These are phyloP conservation scores for Mallotus repandus DNA, from an alignment of 441 rosid species.

Conservation along the genomic window DNA sequence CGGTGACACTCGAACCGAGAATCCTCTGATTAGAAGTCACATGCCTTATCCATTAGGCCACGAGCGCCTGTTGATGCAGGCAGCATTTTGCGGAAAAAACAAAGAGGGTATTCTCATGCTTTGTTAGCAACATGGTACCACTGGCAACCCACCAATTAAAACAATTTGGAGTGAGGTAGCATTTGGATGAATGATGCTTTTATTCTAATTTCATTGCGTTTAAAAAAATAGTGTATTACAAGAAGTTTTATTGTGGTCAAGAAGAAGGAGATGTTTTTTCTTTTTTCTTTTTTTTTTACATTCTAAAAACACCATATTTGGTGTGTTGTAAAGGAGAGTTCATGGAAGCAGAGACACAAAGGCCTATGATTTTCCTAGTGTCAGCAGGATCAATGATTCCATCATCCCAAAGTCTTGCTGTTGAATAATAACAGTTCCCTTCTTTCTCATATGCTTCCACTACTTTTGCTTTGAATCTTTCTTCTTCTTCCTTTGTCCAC, in stretches of 20 bases:
- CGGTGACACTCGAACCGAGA: constrained; percentile 34
- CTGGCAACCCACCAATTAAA: too few relatives aligned
- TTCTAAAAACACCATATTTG: constrained; percentile 78
- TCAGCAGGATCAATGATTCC: constrained; percentile 93
- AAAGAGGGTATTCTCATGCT: too few relatives aligned
- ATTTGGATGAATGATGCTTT: too few relatives aligned
- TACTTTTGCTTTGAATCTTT: constrained; percentile 65
- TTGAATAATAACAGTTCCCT: constrained; percentile 78
- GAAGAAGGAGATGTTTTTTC: too few relatives aligned
- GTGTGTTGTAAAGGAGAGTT: constrained; percentile 69
- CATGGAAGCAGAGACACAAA: constrained; percentile 67
- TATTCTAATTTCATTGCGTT: too few relatives aligned
- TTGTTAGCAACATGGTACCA: too few relatives aligned
- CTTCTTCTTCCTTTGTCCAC: constrained; percentile 86
- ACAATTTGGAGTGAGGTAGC: too few relatives aligned
- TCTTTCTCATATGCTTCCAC: constrained; percentile 80
- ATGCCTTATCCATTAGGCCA: constrained; percentile 34
- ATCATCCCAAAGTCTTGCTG: constrained; percentile 95
- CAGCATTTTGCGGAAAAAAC: too few relatives aligned
- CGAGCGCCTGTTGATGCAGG: not conserved
- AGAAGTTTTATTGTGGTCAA: too few relatives aligned
- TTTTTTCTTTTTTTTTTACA: constrained; percentile 41
- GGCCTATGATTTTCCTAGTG: constrained; percentile 67
- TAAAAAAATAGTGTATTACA: too few relatives aligned
- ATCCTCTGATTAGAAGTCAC: constrained; percentile 31